Base-by-base conservation (phyloP, 176 grass and related monocot genomes). In the Chrysopogon serrulatus region DNA sequence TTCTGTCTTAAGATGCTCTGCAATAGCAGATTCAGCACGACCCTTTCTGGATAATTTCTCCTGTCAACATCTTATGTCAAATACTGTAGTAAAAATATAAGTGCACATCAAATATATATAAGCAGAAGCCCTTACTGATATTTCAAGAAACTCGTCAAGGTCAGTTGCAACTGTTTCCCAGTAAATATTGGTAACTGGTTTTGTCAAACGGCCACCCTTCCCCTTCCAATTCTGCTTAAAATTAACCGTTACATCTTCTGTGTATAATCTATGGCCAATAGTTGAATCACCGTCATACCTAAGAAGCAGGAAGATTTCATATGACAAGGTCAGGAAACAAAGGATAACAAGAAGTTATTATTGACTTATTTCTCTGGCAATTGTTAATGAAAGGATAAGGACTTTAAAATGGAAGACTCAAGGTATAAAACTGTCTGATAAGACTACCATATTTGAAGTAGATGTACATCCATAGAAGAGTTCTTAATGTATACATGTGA, bases 101-200 rank as follows among this genome's bases (percentile, higher is more conserved):
- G 11, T 18, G 17, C 9, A 64, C 71, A 73, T 73, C 51, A 48
- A 87, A 54, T 78, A 79, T 32, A 28, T 56, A 76, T 53, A 65
- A 73, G 53, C 40, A 83, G 61, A 31, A 44, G 57, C 24, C 33
- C 83, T 70, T 92, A 98, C 96, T 49, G 87, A 91, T 90, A 92
- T 95, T 64, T 98, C 91, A 82, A 76, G 76, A 77, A 98, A 98
- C 85, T 92, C 96, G 19, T 95, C 51, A 21, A 95, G 84, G 78
- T 95, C 92, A 64, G 93, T 92, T 45, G 96, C 96, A 36, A 92
- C 27, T 70, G 85, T 92, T 88, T 98, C 96, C 91, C 96, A 95
- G 12, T 87, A 82, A 74, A 86, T 84, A 75, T 88, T 87, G 43
- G 76, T 73, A 66, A 88, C 48, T 76, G 89, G 85, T 49, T 84